These are phyloP conservation scores for Raphanus hybrid DNA, from an alignment of 441 rosid genomes.

Conservation along the genomic window DNA sequence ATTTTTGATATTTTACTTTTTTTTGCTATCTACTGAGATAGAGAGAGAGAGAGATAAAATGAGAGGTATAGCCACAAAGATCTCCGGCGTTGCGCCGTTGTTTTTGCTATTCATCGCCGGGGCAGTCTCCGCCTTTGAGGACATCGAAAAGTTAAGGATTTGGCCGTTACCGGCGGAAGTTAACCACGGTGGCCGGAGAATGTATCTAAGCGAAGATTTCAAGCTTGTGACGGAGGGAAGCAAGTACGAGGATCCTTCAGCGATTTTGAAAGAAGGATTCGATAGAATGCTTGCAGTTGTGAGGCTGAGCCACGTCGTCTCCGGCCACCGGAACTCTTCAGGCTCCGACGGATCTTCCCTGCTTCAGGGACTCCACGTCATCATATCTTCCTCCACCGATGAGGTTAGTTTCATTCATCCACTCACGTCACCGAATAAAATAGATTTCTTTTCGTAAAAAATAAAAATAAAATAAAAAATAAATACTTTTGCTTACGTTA, in stretches of 20 bases:
- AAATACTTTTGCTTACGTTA: not conserved
- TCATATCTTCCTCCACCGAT: conserved; percentile 49
- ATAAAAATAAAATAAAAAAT: not conserved
- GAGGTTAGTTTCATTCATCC: conserved; percentile 43
- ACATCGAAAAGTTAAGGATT: conserved; percentile 46
- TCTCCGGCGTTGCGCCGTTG: conserved; percentile 31
- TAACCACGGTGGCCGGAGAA: conserved; percentile 45
- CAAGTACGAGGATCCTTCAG: conserved; percentile 49
- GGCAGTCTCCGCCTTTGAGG: conserved; percentile 35
- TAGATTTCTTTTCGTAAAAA: not conserved
- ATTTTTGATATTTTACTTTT: conserved; percentile 3
- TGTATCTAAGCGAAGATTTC: conserved; percentile 50
- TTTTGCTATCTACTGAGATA: conserved; percentile 22
- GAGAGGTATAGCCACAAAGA: conserved; percentile 32
- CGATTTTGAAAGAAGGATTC: conserved; percentile 59
- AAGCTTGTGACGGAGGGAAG: conserved; percentile 45
- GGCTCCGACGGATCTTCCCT: conserved; percentile 33
- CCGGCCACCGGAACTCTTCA: conserved; percentile 48
- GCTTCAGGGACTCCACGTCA: conserved; percentile 53
- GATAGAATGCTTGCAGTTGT: conserved; percentile 52
- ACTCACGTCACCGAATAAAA: not conserved
- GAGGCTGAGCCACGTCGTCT: conserved; percentile 48
- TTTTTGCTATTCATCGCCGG: conserved; percentile 37
- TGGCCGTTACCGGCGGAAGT: conserved; percentile 69
- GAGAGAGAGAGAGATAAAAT: not conserved